Conservation (phyloP, 2,329 filamentous ascomycete species). For the Laburnicola sp. region DNA sequence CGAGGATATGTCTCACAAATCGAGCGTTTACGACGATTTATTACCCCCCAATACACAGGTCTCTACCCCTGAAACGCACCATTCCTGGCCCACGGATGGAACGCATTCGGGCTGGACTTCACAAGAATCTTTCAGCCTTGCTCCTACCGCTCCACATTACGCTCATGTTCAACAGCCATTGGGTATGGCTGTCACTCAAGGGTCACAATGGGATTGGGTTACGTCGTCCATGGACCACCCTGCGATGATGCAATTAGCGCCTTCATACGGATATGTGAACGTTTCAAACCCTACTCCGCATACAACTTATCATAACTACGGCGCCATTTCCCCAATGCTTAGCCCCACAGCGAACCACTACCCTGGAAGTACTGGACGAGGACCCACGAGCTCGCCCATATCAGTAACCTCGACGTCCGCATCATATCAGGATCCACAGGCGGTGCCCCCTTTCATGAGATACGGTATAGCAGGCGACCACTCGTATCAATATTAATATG, state of each 20-base stretch:
- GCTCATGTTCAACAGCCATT: conserved; percentile 20
- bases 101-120: conserved; percentile 29
- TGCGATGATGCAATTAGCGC: conserved; percentile 19
- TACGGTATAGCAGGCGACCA: conserved; percentile 20
- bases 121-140: conserved; percentile 22
- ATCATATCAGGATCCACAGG: conserved; percentile 27
- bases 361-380: conserved; percentile 12
- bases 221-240: conserved; percentile 23
- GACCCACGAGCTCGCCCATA: conserved; percentile 16
- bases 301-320: conserved; percentile 20
- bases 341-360: conserved; percentile 18
- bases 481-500: conserved; percentile 23
- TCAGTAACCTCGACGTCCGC: conserved; percentile 15
- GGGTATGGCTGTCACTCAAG: conserved; percentile 12
- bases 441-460: conserved; percentile 12
- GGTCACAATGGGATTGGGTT: conserved; percentile 24
- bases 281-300: conserved; percentile 9
- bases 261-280: conserved; percentile 14
- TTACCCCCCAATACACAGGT: conserved; percentile 22
- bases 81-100: conserved; percentile 30
- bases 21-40: conserved; percentile 22
- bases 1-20: conserved; percentile 19
- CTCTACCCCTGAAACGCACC: conserved; percentile 22
- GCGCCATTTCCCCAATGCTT: conserved; percentile 19
- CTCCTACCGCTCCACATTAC: conserved; percentile 12